A percentile compares a stretch with the other conserved stretches of the same genome.
These are phyloP conservation scores for Circinella umbellata DNA, from an alignment of 371 early-diverging fungal genomes.

Conservation along the genomic window DNA sequence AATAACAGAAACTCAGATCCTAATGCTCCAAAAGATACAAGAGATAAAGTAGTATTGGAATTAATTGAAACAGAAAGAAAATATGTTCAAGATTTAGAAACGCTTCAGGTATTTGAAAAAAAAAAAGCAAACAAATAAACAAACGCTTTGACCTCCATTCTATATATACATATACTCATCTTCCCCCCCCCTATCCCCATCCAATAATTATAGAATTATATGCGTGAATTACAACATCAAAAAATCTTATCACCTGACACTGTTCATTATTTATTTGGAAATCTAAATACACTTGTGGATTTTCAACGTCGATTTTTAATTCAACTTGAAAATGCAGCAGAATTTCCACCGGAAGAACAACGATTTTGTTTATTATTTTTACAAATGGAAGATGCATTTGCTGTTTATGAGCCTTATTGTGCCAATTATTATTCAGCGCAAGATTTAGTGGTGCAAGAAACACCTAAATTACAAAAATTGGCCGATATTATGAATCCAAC, in stretches of 20 bases:
- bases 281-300: slow-evolving; percentile 90
- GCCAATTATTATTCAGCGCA: slow-evolving; percentile 87
- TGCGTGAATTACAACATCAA: slow-evolving; percentile 58
- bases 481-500: slow-evolving; percentile 80
- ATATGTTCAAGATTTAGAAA: slow-evolving; percentile 91
- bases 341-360: slow-evolving; percentile 78
- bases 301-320: slow-evolving; percentile 96
- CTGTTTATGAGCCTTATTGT: slow-evolving; percentile 93
- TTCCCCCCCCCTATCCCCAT: not conserved
- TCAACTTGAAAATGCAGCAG: slow-evolving; percentile 84
- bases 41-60: slow-evolving; percentile 88
- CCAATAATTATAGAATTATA: slow-evolving; percentile 44
- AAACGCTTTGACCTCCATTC: not conserved
- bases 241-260: slow-evolving; percentile 76
- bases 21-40: slow-evolving; percentile 75
- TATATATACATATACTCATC: too few species aligned
- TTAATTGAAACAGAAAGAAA: slow-evolving; percentile 92
- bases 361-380: slow-evolving; percentile 85
- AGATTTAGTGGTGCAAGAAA: slow-evolving; percentile 54
- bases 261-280: slow-evolving; percentile 85
- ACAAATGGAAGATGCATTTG: slow-evolving; percentile 82
- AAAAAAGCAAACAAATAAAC: not conserved
- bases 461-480: slow-evolving; percentile 56
- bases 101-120: slow-evolving; percentile 75
- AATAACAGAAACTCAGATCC: slow-evolving; percentile 55